Base-by-base conservation (phyloP, 768 basidiomycete species). In the Amanita rubescens region DNA sequence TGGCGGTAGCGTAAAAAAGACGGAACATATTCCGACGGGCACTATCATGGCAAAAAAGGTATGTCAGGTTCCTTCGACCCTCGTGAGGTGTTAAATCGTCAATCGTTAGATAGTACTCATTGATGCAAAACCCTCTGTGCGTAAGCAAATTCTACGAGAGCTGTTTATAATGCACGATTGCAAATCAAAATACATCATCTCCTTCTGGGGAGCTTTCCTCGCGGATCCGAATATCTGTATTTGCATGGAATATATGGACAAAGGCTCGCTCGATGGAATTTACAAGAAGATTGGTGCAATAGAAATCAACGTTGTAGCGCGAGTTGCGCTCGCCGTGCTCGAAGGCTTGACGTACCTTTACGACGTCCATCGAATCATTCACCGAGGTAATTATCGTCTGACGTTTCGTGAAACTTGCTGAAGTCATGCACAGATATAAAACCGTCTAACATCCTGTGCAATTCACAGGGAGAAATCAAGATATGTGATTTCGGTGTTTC, bases 141-240 rank as follows among this genome's bases (percentile, higher is more conserved):
- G 94, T 58, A 99, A 98, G 67, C 96, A 99, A 72, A 98, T 99
- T 62, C 76, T 98, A 34, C 86, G 96, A 49, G 96, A 99, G 66
- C 75, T 99, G 59, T 95, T 97, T 62, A 98, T 99, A 75, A 95
- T 98, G 95, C 92, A 97, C 68, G 90, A 96, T 69, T 98, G 95
- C 71, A 78, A 87, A 59, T 94, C 91, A 6, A 81, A 79, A 51
- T 90, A 93, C 68, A 99, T 99, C 66, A 89, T 99, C 62, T 94
- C 90, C 0, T 99, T 97, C 74, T 94, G 87, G 65, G 96, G 96
- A 57, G 96, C 96, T 49, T 99, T 93, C 72, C 76, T 98, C 30
- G 84, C 89, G 2, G 96, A 99, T 69, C 95, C 95, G 11, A 97
- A 98, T 63, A 95, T 99, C 65, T 96, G 96, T 69, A 95, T 97